phyloP scores from a whole-genome alignment of 2,329 filamentous ascomycete genomes.

The Didymellaceae sp. region DNA sequence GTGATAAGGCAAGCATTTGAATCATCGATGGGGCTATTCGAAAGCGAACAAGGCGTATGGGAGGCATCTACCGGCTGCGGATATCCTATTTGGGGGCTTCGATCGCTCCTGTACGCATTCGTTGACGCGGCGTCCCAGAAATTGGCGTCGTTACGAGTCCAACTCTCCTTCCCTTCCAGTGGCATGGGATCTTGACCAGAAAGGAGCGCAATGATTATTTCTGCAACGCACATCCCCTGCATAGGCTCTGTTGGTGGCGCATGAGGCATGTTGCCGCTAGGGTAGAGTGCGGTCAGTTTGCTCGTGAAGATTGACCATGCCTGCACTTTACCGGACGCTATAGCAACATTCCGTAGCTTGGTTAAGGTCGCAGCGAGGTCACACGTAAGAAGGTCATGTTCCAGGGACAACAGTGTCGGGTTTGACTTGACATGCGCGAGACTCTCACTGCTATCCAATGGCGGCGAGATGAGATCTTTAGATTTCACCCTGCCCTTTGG shows the following conservation, averaged over 20 bases:
- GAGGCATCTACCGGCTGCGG: too few relatives aligned
- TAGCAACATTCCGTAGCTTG: constrained; percentile 15
- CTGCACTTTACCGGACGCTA: constrained; percentile 14
- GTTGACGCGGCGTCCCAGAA: too few relatives aligned
- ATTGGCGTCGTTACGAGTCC: constrained; percentile 34
- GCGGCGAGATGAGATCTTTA: constrained; percentile 12
- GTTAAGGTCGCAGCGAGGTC: constrained; percentile 21
- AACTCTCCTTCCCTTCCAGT: constrained; percentile 31
- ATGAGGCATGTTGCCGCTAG: constrained; percentile 29
- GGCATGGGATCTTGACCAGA: constrained; percentile 1
- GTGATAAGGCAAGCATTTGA: too few relatives aligned
- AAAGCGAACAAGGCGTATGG: too few relatives aligned
- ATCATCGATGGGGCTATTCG: too few relatives aligned
- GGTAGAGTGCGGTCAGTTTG: constrained; percentile 22
- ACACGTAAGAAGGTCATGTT: constrained; percentile 23
- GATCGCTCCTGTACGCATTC: too few relatives aligned
- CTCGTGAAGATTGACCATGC: constrained; percentile 25
- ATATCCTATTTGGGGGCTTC: too few relatives aligned
- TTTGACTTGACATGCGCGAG: not conserved
- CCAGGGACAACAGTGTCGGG: constrained; percentile 18
- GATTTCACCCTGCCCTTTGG: constrained; percentile 2
- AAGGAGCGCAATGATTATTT: constrained; percentile 27
- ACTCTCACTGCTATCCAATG: not conserved
- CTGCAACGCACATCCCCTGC: constrained; percentile 22
- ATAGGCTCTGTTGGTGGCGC: constrained; percentile 25